Base-by-base conservation (phyloP, 345 rosid genomes). In the Pistacia integerrima region DNA sequence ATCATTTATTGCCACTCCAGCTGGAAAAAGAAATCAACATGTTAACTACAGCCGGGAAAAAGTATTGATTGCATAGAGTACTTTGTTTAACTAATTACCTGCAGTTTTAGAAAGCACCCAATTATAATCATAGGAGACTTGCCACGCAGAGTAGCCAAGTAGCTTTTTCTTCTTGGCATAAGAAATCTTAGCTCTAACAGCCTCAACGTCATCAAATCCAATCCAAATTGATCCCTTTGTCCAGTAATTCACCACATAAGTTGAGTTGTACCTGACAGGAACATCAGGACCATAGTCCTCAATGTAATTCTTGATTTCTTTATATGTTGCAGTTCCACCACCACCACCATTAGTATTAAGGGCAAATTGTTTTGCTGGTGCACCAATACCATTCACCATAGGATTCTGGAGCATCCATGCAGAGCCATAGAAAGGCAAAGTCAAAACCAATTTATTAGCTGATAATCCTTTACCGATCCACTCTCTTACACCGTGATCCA, bases 161-260 rank as follows among this genome's bases (percentile, higher is more conserved):
- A 89, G 80, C 9, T 74, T 73, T 46, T 83, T 84, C 2, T 51
- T 74, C 83, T 65, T 81, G 46, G 87, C 83, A 67, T 87, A 89
- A 25, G 78, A 67, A 72, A 82, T 77, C 74, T 87, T 87, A 14
- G 77, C 62, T 76, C 52, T 74, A 12, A 87, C 55, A 25, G 77
- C 81, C 51, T 84, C 85, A 16, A 75, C 81, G 56, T 75, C 88
- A 52, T 85, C 89, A 61, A 81, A 89, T 76, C 77, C 83, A 52
- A 89, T 72, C 92, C 92, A 87, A 30, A 25, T 25, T 0, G 4
- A 10, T 55, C 58, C 28, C 82, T 79, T 13, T 1, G 49, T 58
- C 76, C 63, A 82, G 58, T 63, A 56, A 73, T 81, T 84, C 52
- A 78, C 81, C 8, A 70, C 85, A 51, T 77, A 25, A 25, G 84